Evolutionary conservation across 306 rosid genomes (phyloP).

Genomic region (Datisca glomerata): DNA sequence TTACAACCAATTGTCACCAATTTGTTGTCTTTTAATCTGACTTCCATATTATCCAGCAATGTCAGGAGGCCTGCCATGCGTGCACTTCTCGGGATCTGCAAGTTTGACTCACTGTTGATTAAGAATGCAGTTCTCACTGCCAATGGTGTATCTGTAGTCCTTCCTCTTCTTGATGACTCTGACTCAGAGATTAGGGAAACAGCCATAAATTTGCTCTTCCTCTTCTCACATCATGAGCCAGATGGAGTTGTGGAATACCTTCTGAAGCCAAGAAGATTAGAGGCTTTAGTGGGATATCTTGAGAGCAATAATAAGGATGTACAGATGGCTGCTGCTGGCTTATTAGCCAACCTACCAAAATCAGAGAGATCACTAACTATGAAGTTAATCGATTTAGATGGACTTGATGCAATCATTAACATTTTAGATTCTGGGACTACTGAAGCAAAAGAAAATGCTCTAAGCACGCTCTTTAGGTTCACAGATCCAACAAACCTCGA

Average conservation of each 20-base stretch:
- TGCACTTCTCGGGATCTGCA: slow-evolving; percentile 69
- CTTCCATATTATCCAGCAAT: slow-evolving; percentile 25
- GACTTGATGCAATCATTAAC: slow-evolving; percentile 54
- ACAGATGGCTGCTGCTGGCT: slow-evolving; percentile 77
- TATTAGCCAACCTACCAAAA: slow-evolving; percentile 71
- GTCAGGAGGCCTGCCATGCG: slow-evolving; percentile 47
- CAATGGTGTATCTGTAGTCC: slow-evolving; percentile 51
- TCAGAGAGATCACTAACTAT: slow-evolving; percentile 47
- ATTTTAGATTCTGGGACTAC: slow-evolving; percentile 44
- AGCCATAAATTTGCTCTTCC: slow-evolving; percentile 54
- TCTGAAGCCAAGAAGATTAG: slow-evolving; percentile 75
- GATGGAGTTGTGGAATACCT: slow-evolving; percentile 79
- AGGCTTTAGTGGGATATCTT: slow-evolving; percentile 70
- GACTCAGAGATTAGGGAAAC: slow-evolving; percentile 56
- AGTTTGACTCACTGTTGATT: slow-evolving; percentile 53
- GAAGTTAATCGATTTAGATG: slow-evolving; percentile 51
- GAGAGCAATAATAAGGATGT: slow-evolving; percentile 50
- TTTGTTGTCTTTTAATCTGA: slow-evolving; percentile 36
- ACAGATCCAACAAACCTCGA: slow-evolving; percentile 59
- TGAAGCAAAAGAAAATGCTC: slow-evolving; percentile 77
- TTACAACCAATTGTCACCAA: slow-evolving; percentile 46
- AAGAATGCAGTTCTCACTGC: slow-evolving; percentile 61
- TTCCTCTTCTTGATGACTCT: slow-evolving; percentile 61
- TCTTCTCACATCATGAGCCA: slow-evolving; percentile 74
- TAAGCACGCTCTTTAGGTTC: slow-evolving; percentile 83